Conservation (phyloP, 2,329 filamentous ascomycete genomes). For the Pseudogymnoascus sp. region DNA sequence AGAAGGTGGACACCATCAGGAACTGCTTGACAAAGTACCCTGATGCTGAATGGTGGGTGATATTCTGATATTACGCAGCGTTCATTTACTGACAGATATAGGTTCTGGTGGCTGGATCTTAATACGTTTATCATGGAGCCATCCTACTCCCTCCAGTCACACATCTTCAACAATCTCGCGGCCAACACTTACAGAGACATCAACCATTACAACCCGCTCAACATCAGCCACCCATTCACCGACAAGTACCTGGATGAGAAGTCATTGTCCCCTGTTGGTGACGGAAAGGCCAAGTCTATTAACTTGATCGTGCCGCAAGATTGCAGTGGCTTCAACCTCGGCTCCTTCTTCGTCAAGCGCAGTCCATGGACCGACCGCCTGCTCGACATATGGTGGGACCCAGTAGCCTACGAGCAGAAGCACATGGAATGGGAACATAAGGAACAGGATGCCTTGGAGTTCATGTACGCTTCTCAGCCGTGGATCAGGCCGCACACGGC, state of each 20-base stretch:
- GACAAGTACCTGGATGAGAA: slow-evolving; percentile 67
- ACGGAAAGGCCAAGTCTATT: slow-evolving; percentile 68
- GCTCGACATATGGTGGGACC: slow-evolving; percentile 97
- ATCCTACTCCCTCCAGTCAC: slow-evolving; percentile 75
- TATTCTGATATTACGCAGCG: not conserved
- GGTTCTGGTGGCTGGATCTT: slow-evolving; percentile 99
- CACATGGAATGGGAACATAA: slow-evolving; percentile 99
- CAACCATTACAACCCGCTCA: slow-evolving; percentile 89
- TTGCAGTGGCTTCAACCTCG: slow-evolving; percentile 91
- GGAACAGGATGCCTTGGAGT: slow-evolving; percentile 90
- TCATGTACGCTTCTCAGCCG: slow-evolving; percentile 82
- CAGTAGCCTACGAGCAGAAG: slow-evolving; percentile 92
- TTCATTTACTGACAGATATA: slow-evolving; percentile 35
- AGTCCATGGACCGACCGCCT: slow-evolving; percentile 84
- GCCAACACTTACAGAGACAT: slow-evolving; percentile 84
- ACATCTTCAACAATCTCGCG: slow-evolving; percentile 76
- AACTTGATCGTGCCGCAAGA: slow-evolving; percentile 88
- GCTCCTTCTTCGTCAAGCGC: slow-evolving; percentile 84
- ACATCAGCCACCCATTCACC: slow-evolving; percentile 76
- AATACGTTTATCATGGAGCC: slow-evolving; percentile 99
- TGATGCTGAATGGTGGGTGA: slow-evolving; percentile 80
- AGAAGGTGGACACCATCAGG: slow-evolving; percentile 92
- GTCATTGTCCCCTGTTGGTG: slow-evolving; percentile 63
- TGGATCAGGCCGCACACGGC: slow-evolving; percentile 85
- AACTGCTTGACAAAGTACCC: slow-evolving; percentile 88